Base-by-base conservation (phyloP, 2,329 filamentous ascomycete species). In the Sclerotinia borealis region DNA sequence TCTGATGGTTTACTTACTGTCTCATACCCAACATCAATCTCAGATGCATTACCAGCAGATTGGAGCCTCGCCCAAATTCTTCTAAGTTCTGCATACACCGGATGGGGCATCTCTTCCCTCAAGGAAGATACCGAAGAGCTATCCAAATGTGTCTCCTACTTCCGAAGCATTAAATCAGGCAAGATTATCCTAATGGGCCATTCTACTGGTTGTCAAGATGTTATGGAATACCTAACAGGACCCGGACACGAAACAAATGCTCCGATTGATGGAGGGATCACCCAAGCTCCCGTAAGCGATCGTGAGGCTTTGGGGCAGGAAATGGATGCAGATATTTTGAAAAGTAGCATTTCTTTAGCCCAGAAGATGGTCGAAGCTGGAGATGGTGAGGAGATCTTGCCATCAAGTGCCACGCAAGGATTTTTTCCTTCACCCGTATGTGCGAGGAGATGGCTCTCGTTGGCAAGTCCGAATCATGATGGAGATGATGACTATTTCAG, bases 401-500 rank as follows among this genome's bases (percentile, higher is more conserved):
- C 78, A 4, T 66, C 63, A 4, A 65, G 63, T 22, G 55, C 65
- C 9, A 72, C 66, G 4, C 60, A 67, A 19, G 63, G 69, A 6
- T 70, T 76, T 47, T 75, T 74, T 45, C 65, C 70, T 2, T 76
- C 77, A 0, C 81, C 83, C 0, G 75, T 88, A 5, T 81, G 77
- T n/a, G 84, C 86, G 9, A 77, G 77, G 51, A 74, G 87, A 48
- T 88, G 85, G 73, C 72, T 87, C 41, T 84, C 83, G 52, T 76
- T 90, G 8, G 77, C 81, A 0, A 83, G 80, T 27, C 83, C 83
- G 0, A 77, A 79, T 52, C 75, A 79, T 58, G 80, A 80, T 34
- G 83, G 83, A 3, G 83, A 83, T 52, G 88, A 91, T 73, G 88
- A 91, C 72, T 84, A 86, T 67, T 91, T 90, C 75, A 87, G 83